These are phyloP conservation scores for Fusarium udum DNA, from an alignment of 2,329 filamentous ascomycete species.

Conservation along the genomic window DNA sequence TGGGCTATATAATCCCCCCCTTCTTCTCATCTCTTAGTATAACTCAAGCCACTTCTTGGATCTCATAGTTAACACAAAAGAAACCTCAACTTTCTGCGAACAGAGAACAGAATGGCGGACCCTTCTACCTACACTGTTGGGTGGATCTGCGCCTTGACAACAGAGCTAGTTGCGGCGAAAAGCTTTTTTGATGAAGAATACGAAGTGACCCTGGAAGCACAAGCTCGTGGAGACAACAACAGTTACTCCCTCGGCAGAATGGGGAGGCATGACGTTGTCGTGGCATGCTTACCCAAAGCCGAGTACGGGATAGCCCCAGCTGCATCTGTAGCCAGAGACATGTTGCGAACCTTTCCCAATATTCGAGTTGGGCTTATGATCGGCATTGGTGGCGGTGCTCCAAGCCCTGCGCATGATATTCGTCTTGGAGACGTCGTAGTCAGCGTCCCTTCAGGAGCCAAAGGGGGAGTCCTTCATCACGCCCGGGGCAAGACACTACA, in stretches of 20 bases:
- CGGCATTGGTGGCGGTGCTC: neutral
- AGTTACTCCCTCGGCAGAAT: neutral
- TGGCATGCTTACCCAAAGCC: neutral
- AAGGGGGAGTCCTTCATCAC: neutral
- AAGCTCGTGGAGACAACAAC: neutral
- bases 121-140: neutral
- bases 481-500: rapidly evolving
- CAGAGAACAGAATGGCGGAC: rapidly evolving
- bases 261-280: neutral
- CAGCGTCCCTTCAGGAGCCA: rapidly evolving
- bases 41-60: neutral
- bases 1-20: no score
- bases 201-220: rapidly evolving
- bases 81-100: neutral
- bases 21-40: rapidly evolving
- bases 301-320: neutral
- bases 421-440: neutral
- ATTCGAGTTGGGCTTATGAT: neutral
- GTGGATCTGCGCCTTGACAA: neutral
- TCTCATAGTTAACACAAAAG: rapidly evolving
- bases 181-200: neutral
- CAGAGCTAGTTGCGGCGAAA: neutral
- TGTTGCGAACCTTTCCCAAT: neutral
- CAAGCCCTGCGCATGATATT: neutral
- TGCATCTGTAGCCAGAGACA: neutral